These are phyloP conservation scores for Erodium moschatum DNA, from an alignment of 441 rosid genomes.

Conservation along the genomic window DNA sequence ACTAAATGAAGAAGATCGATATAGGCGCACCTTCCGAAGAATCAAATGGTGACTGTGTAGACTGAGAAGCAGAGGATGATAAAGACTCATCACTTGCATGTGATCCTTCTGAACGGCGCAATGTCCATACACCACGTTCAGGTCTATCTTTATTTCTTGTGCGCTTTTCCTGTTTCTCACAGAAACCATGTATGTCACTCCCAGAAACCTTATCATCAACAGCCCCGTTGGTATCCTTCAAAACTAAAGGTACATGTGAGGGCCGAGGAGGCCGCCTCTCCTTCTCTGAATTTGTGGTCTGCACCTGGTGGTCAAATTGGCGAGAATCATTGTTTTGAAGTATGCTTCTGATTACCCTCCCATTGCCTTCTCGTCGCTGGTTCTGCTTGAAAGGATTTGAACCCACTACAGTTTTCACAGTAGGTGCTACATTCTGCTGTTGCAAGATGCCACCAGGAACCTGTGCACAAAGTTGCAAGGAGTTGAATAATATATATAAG, in stretches of 20 bases:
- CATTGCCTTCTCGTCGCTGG: slow-evolving; percentile 40
- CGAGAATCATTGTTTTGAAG: slow-evolving; percentile 42
- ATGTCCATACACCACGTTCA: slow-evolving; percentile 60
- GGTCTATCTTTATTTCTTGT: slow-evolving; percentile 55
- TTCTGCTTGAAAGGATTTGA: slow-evolving; percentile 32
- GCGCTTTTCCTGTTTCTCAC: slow-evolving; percentile 51
- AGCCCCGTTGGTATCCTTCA: slow-evolving; percentile 41
- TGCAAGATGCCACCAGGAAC: slow-evolving; percentile 27
- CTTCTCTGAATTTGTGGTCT: slow-evolving; percentile 28
- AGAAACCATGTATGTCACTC: slow-evolving; percentile 33
- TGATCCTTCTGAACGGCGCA: slow-evolving; percentile 52
- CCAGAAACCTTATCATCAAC: slow-evolving; percentile 38
- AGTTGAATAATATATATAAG: background rate
- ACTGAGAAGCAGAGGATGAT: slow-evolving; percentile 36
- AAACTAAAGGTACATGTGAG: slow-evolving; percentile 28
- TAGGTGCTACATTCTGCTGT: slow-evolving; percentile 26
- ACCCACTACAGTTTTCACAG: slow-evolving; percentile 30
- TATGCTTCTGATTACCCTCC: slow-evolving; percentile 41
- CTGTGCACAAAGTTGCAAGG: slow-evolving; percentile 15
- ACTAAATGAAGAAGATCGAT: background rate
- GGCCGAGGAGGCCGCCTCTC: slow-evolving; percentile 47
- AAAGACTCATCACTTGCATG: slow-evolving; percentile 48
- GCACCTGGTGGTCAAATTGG: slow-evolving; percentile 42
- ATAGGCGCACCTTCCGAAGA: slow-evolving; percentile 40
- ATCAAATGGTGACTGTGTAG: slow-evolving; percentile 32